Base-by-base conservation (phyloP, 2,329 filamentous ascomycete genomes). In the Neospermospora avenae region DNA sequence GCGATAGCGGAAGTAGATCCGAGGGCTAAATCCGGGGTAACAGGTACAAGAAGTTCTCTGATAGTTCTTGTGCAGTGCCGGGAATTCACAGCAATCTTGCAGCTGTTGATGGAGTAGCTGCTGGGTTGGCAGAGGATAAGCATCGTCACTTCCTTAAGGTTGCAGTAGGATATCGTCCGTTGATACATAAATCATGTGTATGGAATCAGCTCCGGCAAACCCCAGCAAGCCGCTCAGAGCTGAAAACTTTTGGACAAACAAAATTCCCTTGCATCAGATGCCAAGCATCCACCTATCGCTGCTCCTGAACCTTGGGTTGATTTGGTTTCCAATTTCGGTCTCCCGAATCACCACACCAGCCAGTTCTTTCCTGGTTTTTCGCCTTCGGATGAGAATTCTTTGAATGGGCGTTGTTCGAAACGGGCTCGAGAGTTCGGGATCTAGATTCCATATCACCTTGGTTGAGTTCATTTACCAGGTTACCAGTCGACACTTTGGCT, bases 21-120 rank as follows among this genome's bases (percentile, higher is more conserved):
- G 11, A 62, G 28, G 20, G 70, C 68, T 28, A 59, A 20, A 67
- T 72, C 10, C 57, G 70, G 4, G 68, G 67, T 1, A 59, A 55
- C n/a, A 67, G 71, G 48, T 68, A 73, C 55, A 73, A 69, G 4
- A 73, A 71, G 70, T 71, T 66, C 57, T 70, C 70, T 2, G 71
- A 70, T 56, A 68, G 67, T 52, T 69, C 69, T 59, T 70, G 41
- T 70, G 72, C 62, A 71, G 70, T 57, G 72, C 72, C 8, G 59
- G 70, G 13, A 70, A 74, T 62, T 71, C 71, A 22, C 56, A 52
- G 70, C 72, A n/a, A n/a, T n/a, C n/a, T n/a, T n/a, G n/a, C n/a
- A 14, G 71, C 71, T 24, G 69, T 73, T 16, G 70, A 70, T 22
- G 70, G 70, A 1, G 60, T 74, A 48, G 63, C 73, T 60, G 70